Percentiles rank a stretch among this genome's conserved stretches.
Conservation (phyloP, 176 grass and related monocot species). For the Oryza officinalis region DNA sequence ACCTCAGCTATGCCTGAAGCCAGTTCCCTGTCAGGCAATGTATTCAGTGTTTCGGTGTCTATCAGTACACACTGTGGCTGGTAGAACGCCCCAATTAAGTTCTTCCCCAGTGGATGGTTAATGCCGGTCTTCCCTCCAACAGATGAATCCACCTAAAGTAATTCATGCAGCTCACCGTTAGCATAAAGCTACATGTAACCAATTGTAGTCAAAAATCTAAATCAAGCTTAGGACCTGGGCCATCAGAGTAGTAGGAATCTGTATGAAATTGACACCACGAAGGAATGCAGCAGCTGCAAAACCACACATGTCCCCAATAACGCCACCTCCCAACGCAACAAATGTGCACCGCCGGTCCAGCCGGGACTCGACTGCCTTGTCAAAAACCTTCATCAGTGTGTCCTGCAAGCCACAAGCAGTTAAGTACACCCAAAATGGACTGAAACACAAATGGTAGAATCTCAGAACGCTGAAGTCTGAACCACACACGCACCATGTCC, state of each 20-base stretch:
- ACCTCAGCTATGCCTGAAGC: conserved; percentile 89
- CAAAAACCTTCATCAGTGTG: conserved; percentile 88
- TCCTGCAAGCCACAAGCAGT: conserved; percentile 47
- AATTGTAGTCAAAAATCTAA: conserved; percentile 8
- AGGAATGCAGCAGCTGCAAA: conserved; percentile 81
- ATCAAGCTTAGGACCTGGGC: conserved; percentile 63
- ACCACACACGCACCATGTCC: conserved; percentile 64
- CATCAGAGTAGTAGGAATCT: conserved; percentile 98
- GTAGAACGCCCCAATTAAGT: conserved; percentile 89
- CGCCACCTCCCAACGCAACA: conserved; percentile 83
- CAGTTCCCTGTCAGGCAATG: conserved; percentile 76
- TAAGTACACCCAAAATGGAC: background rate
- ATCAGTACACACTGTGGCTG: conserved; percentile 90
- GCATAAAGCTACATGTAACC: conserved; percentile 1
- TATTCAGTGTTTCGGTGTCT: conserved; percentile 85
- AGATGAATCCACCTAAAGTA: conserved; percentile 88
- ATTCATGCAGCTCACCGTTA: background rate
- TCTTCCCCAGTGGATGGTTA: conserved; percentile 86
- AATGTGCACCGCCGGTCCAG: conserved; percentile 84
- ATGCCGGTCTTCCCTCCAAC: conserved; percentile 96
- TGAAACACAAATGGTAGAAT: background rate
- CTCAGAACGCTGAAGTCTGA: background rate
- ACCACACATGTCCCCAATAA: conserved; percentile 96
- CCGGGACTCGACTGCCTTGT: conserved; percentile 73
- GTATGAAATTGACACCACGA: conserved; percentile 98